Evolutionary conservation across 192 early-diverging fungal species (phyloP).

Genomic region (Kickxella alabastrina): DNA sequence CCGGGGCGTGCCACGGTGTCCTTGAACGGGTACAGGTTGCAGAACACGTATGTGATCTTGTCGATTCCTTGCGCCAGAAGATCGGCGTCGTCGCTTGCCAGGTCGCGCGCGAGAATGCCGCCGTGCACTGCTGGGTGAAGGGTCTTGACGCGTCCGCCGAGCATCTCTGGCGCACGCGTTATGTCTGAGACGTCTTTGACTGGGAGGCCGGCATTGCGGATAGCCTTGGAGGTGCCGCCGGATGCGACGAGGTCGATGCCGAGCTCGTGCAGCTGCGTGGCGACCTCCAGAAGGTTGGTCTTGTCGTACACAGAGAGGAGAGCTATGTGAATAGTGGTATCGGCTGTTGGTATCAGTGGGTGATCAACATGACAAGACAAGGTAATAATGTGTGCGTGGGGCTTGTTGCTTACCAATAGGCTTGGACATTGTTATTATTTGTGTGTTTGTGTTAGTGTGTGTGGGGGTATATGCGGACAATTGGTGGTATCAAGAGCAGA

Average conservation of each 20-base stretch:
- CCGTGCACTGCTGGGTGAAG: slow-evolving; percentile 98
- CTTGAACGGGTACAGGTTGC: slow-evolving; percentile 99
- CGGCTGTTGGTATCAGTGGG: background rate
- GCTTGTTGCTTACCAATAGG: slow-evolving; percentile 34
- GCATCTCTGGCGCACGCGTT: slow-evolving; percentile 97
- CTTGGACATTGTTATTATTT: slow-evolving; percentile 18
- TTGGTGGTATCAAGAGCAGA: too few relatives aligned
- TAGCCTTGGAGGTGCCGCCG: slow-evolving; percentile 89
- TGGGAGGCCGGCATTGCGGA: slow-evolving; percentile 83
- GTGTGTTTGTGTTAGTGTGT: background rate
- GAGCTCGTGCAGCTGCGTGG: slow-evolving; percentile 69
- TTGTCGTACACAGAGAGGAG: slow-evolving; percentile 98
- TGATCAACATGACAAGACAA: slow-evolving; percentile 3
- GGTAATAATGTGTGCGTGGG: too few relatives aligned
- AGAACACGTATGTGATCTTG: slow-evolving; percentile 92
- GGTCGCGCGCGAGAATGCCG: slow-evolving; percentile 89
- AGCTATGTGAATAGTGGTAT: slow-evolving; percentile 32
- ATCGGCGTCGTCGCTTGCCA: slow-evolving; percentile 78
- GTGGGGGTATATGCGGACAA: too few relatives aligned
- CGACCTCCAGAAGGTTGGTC: slow-evolving; percentile 87
- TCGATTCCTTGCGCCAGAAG: slow-evolving; percentile 82
- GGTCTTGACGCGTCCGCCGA: slow-evolving; percentile 98
- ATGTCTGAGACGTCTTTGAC: slow-evolving; percentile 96
- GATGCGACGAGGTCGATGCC: slow-evolving; percentile 86
- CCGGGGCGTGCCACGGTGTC: slow-evolving; percentile 83